Percentiles rank a stretch among this genome's conserved stretches.
phyloP scores from a whole-genome alignment of 2,329 filamentous ascomycete species.

The Paecilomyces niveus region DNA sequence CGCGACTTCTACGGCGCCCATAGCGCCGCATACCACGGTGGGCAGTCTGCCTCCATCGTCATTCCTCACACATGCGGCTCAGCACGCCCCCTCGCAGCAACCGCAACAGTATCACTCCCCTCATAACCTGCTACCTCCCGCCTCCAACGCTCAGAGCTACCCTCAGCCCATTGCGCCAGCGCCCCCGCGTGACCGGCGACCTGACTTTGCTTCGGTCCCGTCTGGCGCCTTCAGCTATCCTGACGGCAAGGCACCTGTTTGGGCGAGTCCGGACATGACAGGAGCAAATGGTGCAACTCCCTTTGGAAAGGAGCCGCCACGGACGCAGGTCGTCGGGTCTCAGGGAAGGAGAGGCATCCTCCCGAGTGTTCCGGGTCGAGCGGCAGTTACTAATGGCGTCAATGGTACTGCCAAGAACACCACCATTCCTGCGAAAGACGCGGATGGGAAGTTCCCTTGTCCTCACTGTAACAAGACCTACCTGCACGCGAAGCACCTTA shows the following conservation, averaged over 20 bases:
- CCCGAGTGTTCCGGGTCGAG: conserved; percentile 80
- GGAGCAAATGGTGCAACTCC: conserved; percentile 30
- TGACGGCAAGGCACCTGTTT: conserved; percentile 50
- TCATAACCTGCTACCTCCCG: conserved; percentile 56
- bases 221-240: conserved; percentile 57
- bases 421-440: conserved; percentile 86
- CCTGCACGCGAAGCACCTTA: conserved; percentile 92
- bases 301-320: conserved; percentile 37
- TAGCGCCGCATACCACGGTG: conserved; percentile 36
- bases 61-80: conserved; percentile 35
- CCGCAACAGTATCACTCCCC: conserved; percentile 34
- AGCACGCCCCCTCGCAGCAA: conserved; percentile 30
- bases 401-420: conserved; percentile 67
- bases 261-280: conserved; percentile 35
- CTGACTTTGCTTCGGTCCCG: conserved; percentile 62
- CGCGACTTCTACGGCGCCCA: conserved; percentile 33
- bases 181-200: conserved; percentile 45
- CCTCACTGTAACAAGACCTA: conserved; percentile 98
- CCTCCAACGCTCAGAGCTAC: conserved; percentile 60
- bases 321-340: conserved; percentile 86
- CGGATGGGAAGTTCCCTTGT: conserved; percentile 96
- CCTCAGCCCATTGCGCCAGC: conserved; percentile 71
- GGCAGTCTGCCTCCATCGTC: conserved; percentile 36
- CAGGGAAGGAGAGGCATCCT: conserved; percentile 88
- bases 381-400: conserved; percentile 58